Evolutionary conservation across 148 eudicot genomes (phyloP).

Genomic region (Vaccinium vitisidaea): DNA sequence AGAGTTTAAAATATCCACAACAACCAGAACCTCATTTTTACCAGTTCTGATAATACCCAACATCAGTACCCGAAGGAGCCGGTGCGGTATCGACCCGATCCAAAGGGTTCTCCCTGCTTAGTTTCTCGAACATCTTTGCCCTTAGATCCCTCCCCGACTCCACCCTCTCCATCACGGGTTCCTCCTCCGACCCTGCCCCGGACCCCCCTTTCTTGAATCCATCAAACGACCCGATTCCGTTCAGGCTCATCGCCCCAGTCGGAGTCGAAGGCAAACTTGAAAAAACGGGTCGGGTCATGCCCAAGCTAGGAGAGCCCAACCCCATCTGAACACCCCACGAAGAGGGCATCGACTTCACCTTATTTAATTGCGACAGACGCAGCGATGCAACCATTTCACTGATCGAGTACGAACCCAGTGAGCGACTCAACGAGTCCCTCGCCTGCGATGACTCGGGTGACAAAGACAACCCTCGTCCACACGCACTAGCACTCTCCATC

Average conservation of each 20-base stretch:
- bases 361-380: slow-evolving; percentile 13
- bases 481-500: background rate
- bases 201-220: background rate
- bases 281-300: slow-evolving; percentile 5
- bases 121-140: slow-evolving; percentile 5
- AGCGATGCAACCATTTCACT: slow-evolving; percentile 7
- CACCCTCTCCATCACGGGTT: slow-evolving; percentile 8
- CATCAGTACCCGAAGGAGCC: background rate
- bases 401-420: slow-evolving; percentile 7
- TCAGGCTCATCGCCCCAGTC: background rate
- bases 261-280: slow-evolving; percentile 18
- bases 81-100: background rate
- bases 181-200: slow-evolving; percentile 10
- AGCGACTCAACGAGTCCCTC: background rate
- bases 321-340: slow-evolving; percentile 9
- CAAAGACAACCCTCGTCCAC: background rate
- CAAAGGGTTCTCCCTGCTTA: slow-evolving; percentile 11
- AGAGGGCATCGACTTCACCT: slow-evolving; percentile 2
- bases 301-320: background rate
- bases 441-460: slow-evolving; percentile 12
- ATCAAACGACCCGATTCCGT: slow-evolving; percentile 2
- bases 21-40: background rate
- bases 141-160: slow-evolving; percentile 4
- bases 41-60: slow-evolving; percentile 14
- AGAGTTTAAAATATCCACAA: background rate